Base-by-base conservation (phyloP, 2,329 filamentous ascomycete species). In the Cercospora citrullina region DNA sequence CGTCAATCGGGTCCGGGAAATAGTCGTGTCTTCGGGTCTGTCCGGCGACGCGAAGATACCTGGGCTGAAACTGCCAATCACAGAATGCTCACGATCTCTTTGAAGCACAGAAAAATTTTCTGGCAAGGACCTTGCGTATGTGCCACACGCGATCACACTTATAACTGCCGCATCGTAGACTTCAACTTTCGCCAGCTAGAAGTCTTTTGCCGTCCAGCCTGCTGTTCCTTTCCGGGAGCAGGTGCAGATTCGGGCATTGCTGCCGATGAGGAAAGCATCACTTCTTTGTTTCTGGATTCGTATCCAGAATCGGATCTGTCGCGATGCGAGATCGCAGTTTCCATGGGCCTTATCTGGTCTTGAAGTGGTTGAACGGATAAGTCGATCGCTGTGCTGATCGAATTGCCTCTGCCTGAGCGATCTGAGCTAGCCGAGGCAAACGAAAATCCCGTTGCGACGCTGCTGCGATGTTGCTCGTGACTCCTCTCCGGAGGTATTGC, bases 161-260 rank as follows among this genome's bases (percentile, higher is more conserved):
- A 6, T n/a, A 55, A 55, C 8, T 55, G 48, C 16, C 48, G 21
- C 48, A 55, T 55, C 23, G 48, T 55, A 16, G 48, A 55, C 23
- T 28, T 55, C 48, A 55, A n/a, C 48, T 55, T 55, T 28, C 48
- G 48, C 48, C 48, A 55, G 48, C 48, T 55, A 26, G 48, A 55
- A 28, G 5, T 55, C 26, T 55, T 55, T 14, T 55, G 48, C 48
- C 48, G 48, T 8, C 48, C 48, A 28, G 23, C 48, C 48, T 55
- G 48, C 14, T 55, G 23, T 28, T 55, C 21, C 12, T 55, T 18
- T 28, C 5, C 48, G 48, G 48, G 48, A 55, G 21, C 14, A 55
- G 23, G 48, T 18, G 48, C 23, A 16, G 21, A 26, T 26, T 30
- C 23, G 21, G 12, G 48, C 26, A n/a, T 10, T 16, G 23, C 23